phyloP scores from a whole-genome alignment of 352 stramenopile genomes.

The Globisporangium barbulae region DNA sequence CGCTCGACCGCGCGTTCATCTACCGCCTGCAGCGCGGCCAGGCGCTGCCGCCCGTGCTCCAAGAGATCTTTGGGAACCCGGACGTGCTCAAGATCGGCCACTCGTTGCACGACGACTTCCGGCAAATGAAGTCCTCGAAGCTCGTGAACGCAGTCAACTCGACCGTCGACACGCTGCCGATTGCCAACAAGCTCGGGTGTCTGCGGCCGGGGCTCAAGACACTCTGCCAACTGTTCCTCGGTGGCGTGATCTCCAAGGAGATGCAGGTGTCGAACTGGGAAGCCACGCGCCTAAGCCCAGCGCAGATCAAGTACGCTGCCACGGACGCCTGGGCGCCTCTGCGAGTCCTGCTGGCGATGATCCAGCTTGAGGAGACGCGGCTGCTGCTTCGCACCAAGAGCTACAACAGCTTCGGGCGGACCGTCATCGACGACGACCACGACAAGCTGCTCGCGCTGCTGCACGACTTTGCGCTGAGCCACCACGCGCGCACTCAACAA shows the following conservation, averaged over 20 bases:
- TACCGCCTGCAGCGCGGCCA: constrained; percentile 61
- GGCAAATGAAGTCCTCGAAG: constrained; percentile 47
- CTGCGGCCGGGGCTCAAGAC: constrained; percentile 69
- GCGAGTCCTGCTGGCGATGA: constrained; percentile 75
- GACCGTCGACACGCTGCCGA: constrained; percentile 78
- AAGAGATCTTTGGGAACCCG: constrained; percentile 51
- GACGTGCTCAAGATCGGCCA: constrained; percentile 75
- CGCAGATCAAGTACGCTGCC: constrained; percentile 78
- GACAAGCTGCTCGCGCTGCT: constrained; percentile 52
- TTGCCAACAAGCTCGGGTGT: constrained; percentile 75
- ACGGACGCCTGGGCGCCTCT: constrained; percentile 78
- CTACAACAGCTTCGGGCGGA: constrained; percentile 44
- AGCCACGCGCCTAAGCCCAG: constrained; percentile 46
- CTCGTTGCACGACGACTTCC: constrained; percentile 74
- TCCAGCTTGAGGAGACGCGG: constrained; percentile 59
- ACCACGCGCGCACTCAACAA: constrained; percentile 17
- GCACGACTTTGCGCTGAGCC: constrained; percentile 30
- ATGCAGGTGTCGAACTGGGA: constrained; percentile 89
- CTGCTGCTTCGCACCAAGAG: constrained; percentile 59
- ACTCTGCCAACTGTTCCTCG: constrained; percentile 72
- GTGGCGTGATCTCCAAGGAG: constrained; percentile 66
- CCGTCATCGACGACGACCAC: constrained; percentile 35
- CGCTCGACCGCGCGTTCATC: constrained; percentile 67
- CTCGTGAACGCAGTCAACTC: constrained; percentile 60
- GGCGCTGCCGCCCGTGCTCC: constrained; percentile 51